Evolutionary conservation across 2,329 filamentous ascomycete genomes (phyloP).

Genomic region (Stagonosporopsis chrysanthemi): DNA sequence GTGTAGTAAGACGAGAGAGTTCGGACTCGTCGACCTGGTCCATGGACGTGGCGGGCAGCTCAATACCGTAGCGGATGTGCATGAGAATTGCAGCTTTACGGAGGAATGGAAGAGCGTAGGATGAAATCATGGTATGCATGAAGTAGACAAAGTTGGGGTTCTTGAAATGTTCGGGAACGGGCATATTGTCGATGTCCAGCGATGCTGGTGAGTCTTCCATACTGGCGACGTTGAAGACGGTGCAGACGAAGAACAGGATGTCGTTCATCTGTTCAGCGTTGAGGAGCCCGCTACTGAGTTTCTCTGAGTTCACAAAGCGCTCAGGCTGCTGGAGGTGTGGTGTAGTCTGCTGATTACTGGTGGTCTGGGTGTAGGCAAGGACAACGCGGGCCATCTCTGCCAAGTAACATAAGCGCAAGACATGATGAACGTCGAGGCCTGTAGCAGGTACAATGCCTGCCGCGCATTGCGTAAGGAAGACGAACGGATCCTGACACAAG

Average conservation of each 20-base stretch:
- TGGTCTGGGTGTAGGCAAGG: constrained; percentile 56
- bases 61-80: constrained; percentile 86
- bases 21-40: constrained; percentile 72
- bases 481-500: constrained; percentile 74
- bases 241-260: constrained; percentile 43
- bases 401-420: constrained; percentile 86
- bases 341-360: constrained; percentile 15
- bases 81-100: constrained; percentile 85
- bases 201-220: constrained; percentile 33
- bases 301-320: constrained; percentile 38
- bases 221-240: constrained; percentile 40
- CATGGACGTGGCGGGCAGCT: constrained; percentile 73
- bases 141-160: constrained; percentile 44
- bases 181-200: constrained; percentile 37
- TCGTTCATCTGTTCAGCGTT: constrained; percentile 40
- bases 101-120: constrained; percentile 88
- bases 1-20: constrained; percentile 79
- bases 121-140: constrained; percentile 63
- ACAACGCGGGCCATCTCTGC: constrained; percentile 89
- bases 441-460: constrained; percentile 73
- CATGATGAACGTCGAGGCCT: constrained; percentile 75
- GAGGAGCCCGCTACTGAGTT: constrained; percentile 31
- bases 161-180: constrained; percentile 33
- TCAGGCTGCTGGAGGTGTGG: constrained; percentile 25
- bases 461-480: constrained; percentile 82